These are phyloP conservation scores for Saturnispora sekii DNA, from an alignment of 805 yeast genomes.

Conservation along the genomic window DNA sequence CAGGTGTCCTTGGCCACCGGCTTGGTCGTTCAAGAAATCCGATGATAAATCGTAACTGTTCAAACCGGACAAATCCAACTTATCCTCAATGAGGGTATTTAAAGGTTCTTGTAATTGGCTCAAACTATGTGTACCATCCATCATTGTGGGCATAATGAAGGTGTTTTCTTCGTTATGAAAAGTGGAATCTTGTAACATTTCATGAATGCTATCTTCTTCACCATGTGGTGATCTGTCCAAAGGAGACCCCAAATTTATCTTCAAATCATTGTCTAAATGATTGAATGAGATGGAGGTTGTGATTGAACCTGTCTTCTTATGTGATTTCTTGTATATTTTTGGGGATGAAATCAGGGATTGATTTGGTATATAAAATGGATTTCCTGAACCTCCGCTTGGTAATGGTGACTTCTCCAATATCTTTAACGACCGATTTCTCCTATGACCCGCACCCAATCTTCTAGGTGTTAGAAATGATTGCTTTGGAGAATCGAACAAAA, in stretches of 20 bases:
- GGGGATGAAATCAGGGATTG: slow-evolving; percentile 30
- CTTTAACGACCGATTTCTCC: slow-evolving; percentile 17
- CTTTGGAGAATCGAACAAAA: neutral
- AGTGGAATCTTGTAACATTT: neutral
- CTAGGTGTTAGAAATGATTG: slow-evolving; percentile 12
- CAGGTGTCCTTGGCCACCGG: too few species aligned
- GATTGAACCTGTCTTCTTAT: slow-evolving; percentile 25
- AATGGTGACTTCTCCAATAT: slow-evolving; percentile 27
- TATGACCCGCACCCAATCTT: slow-evolving; percentile 10
- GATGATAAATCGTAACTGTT: too few species aligned
- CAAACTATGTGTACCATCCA: neutral
- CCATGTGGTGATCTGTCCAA: slow-evolving; percentile 12
- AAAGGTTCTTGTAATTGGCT: slow-evolving; percentile 6
- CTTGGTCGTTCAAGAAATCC: too few species aligned
- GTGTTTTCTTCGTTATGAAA: neutral
- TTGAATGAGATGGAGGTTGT: slow-evolving; percentile 23
- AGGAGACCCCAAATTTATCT: slow-evolving; percentile 17
- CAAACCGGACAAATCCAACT: neutral
- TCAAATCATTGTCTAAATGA: slow-evolving; percentile 26
- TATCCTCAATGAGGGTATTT: slow-evolving; percentile 8
- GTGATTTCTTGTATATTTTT: slow-evolving; percentile 23
- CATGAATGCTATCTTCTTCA: slow-evolving; percentile 4
- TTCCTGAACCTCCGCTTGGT: slow-evolving; percentile 21
- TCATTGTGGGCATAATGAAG: slow-evolving; percentile 1
- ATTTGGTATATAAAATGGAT: slow-evolving; percentile 42